Evolutionary conservation across 2,329 filamentous ascomycete genomes (phyloP).

Genomic region (Alternaria ventricosa): DNA sequence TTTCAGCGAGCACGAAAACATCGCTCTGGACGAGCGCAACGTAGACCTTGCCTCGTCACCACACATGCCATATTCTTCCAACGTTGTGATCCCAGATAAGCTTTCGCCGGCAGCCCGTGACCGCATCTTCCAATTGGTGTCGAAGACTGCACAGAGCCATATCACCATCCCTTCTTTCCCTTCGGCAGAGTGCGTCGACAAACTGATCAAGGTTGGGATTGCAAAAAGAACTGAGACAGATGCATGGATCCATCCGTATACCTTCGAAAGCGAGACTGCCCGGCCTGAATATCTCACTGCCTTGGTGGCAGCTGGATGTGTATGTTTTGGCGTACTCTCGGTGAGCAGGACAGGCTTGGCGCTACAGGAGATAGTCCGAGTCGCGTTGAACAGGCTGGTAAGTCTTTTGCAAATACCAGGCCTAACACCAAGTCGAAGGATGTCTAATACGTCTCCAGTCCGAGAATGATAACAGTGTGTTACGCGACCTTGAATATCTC

Average conservation of each 20-base stretch:
- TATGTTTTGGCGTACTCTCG: constrained; percentile 41
- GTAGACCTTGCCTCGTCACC: constrained; percentile 38
- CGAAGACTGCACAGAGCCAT: constrained; percentile 35
- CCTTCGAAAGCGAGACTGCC: constrained; percentile 29
- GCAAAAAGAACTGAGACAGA: constrained; percentile 41
- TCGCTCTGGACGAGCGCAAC: constrained; percentile 33
- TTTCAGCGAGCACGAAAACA: constrained; percentile 36
- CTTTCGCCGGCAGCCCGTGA: constrained; percentile 31
- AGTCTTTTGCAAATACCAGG: not conserved
- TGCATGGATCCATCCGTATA: constrained; percentile 44
- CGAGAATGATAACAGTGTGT: constrained; percentile 39
- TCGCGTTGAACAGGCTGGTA: constrained; percentile 31
- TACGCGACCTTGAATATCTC: constrained; percentile 57
- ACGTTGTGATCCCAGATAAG: constrained; percentile 29
- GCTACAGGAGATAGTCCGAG: constrained; percentile 39
- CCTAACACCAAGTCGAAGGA: not conserved
- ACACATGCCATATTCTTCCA: constrained; percentile 32
- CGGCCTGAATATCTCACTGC: constrained; percentile 37
- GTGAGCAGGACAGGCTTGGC: constrained; percentile 39
- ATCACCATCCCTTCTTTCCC: constrained; percentile 41
- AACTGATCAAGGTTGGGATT: constrained; percentile 41
- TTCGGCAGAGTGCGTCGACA: constrained; percentile 35
- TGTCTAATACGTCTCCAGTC: not conserved
- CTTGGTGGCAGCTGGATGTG: constrained; percentile 39
- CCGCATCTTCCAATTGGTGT: constrained; percentile 39